phyloP scores from a whole-genome alignment of 2,329 filamentous ascomycete genomes.

The Coniosporium uncinatum region DNA sequence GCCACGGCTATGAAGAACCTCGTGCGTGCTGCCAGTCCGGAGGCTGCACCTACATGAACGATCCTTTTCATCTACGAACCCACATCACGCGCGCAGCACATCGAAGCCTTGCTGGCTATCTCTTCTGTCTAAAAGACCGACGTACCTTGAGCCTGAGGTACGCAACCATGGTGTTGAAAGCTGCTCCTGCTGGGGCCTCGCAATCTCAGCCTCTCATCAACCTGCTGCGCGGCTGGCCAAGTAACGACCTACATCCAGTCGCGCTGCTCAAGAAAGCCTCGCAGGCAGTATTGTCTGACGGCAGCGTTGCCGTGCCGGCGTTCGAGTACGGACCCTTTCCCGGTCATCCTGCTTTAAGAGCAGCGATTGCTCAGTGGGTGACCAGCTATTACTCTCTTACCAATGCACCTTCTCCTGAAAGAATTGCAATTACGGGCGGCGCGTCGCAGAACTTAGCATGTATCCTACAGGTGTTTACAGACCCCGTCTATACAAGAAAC shows the following conservation, averaged over 20 bases:
- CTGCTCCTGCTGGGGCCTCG: neutral
- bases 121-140: too few species aligned
- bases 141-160: too few species aligned
- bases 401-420: conserved; percentile 31
- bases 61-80: too few species aligned
- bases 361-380: conserved; percentile 67
- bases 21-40: too few species aligned
- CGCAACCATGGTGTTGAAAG: too few species aligned
- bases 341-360: conserved; percentile 65
- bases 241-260: conserved; percentile 58
- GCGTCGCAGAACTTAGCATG: conserved; percentile 79
- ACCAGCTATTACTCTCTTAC: conserved; percentile 46
- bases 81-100: too few species aligned
- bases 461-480: conserved; percentile 74
- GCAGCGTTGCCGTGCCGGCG: conserved; percentile 52
- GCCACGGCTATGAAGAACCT: too few species aligned
- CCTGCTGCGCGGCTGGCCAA: conserved; percentile 62
- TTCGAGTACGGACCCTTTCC: conserved; percentile 76
- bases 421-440: conserved; percentile 79
- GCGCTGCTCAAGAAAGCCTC: conserved; percentile 55
- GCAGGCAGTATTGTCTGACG: conserved; percentile 53
- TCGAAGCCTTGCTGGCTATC: too few species aligned
- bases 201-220: conserved; percentile 43
- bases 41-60: too few species aligned
- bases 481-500: conserved; percentile 66